Percentiles rank a stretch among this genome's conserved stretches.
Evolutionary conservation across 164 flowering plant species (phyloP).

Genomic region (Berberis thunbergii): DNA sequence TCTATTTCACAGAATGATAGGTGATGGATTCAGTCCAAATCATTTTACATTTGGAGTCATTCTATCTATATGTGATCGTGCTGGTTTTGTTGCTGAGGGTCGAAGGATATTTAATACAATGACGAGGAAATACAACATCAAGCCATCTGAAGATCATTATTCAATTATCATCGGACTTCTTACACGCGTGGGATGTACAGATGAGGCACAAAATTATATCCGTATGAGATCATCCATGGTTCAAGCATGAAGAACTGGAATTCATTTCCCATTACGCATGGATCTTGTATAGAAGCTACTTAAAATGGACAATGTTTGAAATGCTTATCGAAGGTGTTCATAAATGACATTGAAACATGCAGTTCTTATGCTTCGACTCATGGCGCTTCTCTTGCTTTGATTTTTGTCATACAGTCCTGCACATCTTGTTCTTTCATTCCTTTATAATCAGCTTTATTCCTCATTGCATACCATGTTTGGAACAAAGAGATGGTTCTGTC

Average conservation of each 20-base stretch:
- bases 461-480: constrained; percentile 38
- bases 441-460: constrained; percentile 24
- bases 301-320: too few species aligned
- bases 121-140: constrained; percentile 33
- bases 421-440: constrained; percentile 75
- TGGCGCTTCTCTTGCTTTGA: too few species aligned
- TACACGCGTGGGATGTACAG: constrained; percentile 26
- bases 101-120: constrained; percentile 40
- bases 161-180: constrained; percentile 41
- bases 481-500: constrained; percentile 44
- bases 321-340: too few species aligned
- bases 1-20: constrained; percentile 39
- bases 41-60: constrained; percentile 48
- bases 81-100: constrained; percentile 58
- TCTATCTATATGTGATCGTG: constrained; percentile 47
- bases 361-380: too few species aligned
- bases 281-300: too few species aligned
- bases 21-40: constrained; percentile 43
- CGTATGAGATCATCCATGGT: constrained; percentile 24
- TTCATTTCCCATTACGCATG: not conserved
- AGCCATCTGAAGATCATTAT: constrained; percentile 52
- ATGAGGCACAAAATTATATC: constrained; percentile 40
- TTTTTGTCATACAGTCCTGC: constrained; percentile 16
- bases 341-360: too few species aligned
- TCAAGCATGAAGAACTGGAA: not conserved